Conservation (phyloP, 257 asterid genomes). For the Rhazya stricta region DNA sequence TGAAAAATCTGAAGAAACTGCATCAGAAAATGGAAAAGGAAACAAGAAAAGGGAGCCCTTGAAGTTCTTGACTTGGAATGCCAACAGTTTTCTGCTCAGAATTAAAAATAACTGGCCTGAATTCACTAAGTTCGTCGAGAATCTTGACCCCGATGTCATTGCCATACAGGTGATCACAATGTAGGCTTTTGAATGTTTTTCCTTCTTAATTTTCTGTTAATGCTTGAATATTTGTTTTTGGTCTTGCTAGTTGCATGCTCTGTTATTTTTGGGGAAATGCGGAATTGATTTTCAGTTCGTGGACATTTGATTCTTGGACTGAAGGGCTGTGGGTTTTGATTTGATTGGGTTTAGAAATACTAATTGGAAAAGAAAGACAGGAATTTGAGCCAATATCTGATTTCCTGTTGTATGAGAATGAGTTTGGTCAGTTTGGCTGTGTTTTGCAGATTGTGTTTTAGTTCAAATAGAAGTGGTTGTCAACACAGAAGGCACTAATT, state of each 20-base stretch:
- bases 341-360: neutral
- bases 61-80: constrained; percentile 91
- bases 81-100: constrained; percentile 75
- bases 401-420: neutral
- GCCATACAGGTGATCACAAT: constrained; percentile 62
- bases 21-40: constrained; percentile 27
- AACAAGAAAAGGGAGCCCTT: constrained; percentile 50
- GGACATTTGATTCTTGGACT: neutral
- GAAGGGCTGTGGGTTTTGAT: neutral
- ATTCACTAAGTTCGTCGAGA: constrained; percentile 57
- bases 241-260: neutral
- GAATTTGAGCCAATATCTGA: neutral
- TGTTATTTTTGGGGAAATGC: neutral
- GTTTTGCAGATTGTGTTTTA: neutral
- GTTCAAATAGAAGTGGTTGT: neutral
- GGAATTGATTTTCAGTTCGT: neutral
- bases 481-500: neutral
- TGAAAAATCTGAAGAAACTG: constrained; percentile 24
- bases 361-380: neutral
- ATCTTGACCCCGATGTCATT: constrained; percentile 80
- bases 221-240: neutral
- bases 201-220: neutral
- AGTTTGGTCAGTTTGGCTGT: neutral
- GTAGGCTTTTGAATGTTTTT: neutral
- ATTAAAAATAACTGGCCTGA: constrained; percentile 76